Evolutionary conservation across 2,329 filamentous ascomycete genomes (phyloP).

Genomic region (Nigrospora oryzae): DNA sequence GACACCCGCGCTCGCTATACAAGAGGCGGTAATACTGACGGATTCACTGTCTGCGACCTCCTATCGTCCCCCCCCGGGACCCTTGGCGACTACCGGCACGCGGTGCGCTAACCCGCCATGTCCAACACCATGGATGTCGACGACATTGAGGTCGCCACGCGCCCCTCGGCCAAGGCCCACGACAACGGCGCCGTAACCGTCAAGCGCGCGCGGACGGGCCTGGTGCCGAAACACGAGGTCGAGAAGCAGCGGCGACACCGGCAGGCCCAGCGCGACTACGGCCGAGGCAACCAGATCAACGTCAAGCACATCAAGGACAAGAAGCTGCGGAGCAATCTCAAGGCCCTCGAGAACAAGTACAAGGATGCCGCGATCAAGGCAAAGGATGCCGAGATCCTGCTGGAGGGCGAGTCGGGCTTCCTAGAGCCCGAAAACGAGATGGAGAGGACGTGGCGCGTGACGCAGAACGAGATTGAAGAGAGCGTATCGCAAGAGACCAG

Average conservation of each 20-base stretch:
- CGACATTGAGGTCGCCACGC: conserved; percentile 17
- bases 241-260: conserved; percentile 42
- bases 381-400: conserved; percentile 90
- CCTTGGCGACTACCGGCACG: background rate
- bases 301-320: conserved; percentile 73
- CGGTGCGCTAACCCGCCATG: background rate
- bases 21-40: too few relatives aligned
- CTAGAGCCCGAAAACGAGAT: conserved; percentile 82
- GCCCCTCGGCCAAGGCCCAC: conserved; percentile 26
- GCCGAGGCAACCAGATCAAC: conserved; percentile 69
- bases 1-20: too few relatives aligned
- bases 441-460: conserved; percentile 86
- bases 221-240: conserved; percentile 41
- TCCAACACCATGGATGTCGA: conserved; percentile 15
- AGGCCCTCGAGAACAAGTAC: conserved; percentile 72
- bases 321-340: conserved; percentile 77
- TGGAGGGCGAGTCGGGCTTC: conserved; percentile 80
- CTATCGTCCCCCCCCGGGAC: background rate
- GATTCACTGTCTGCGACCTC: too few relatives aligned
- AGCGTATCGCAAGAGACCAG: conserved; percentile 75
- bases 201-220: conserved; percentile 38
- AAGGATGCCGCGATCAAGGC: conserved; percentile 73
- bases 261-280: conserved; percentile 70
- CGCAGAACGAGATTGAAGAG: conserved; percentile 74
- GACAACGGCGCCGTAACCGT: conserved; percentile 47